Evolutionary conservation across 2,329 filamentous ascomycete species (phyloP).

Genomic region (Xylariomycetidae sp.): DNA sequence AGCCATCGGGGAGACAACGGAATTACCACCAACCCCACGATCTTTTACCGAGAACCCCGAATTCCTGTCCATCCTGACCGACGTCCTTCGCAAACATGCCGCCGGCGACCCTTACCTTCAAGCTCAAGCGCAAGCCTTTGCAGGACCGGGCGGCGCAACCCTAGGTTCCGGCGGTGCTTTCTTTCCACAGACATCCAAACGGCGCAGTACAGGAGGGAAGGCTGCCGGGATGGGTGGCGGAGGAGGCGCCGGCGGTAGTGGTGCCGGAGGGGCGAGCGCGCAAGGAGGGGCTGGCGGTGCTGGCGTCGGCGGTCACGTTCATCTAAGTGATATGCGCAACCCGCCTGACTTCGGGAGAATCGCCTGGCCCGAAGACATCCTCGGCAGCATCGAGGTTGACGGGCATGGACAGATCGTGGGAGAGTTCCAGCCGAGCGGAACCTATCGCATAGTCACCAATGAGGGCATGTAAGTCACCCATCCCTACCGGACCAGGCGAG

Average conservation of each 20-base stretch:
- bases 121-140: slow-evolving; percentile 54
- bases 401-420: slow-evolving; percentile 50
- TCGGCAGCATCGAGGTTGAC: slow-evolving; percentile 62
- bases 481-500: neutral
- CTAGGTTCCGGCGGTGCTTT: slow-evolving; percentile 47
- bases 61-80: slow-evolving; percentile 54
- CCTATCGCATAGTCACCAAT: slow-evolving; percentile 58
- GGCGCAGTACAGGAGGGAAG: slow-evolving; percentile 24
- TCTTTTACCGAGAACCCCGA: slow-evolving; percentile 53
- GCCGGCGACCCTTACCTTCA: slow-evolving; percentile 49
- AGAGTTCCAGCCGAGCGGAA: slow-evolving; percentile 53
- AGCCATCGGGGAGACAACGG: slow-evolving; percentile 53
- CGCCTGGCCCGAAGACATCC: slow-evolving; percentile 63
- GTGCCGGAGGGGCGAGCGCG: slow-evolving; percentile 50
- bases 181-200: slow-evolving; percentile 36
- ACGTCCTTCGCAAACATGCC: slow-evolving; percentile 50
- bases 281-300: slow-evolving; percentile 57
- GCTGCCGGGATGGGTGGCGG: slow-evolving; percentile 28
- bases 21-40: slow-evolving; percentile 54
- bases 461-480: slow-evolving; percentile 56
- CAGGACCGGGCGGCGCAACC: slow-evolving; percentile 48
- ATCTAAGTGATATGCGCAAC: slow-evolving; percentile 58
- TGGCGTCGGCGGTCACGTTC: slow-evolving; percentile 56
- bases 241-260: slow-evolving; percentile 40
- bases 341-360: slow-evolving; percentile 63